These are phyloP conservation scores for Madurella fahalii DNA, from an alignment of 2,329 filamentous ascomycete genomes.

Conservation along the genomic window DNA sequence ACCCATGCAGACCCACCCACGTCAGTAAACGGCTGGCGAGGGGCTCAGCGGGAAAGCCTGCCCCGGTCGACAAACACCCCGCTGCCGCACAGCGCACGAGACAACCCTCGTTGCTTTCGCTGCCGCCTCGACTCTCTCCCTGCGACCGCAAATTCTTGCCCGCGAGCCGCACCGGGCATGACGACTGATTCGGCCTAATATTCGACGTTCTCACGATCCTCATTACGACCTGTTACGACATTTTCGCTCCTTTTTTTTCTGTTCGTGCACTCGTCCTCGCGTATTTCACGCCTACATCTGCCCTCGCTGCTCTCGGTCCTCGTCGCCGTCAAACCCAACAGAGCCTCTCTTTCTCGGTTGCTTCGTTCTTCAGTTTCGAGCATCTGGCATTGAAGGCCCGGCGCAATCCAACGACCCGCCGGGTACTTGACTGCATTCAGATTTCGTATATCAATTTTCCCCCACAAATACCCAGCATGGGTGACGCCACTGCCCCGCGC, in stretches of 20 bases:
- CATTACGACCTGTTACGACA: conserved; percentile 27
- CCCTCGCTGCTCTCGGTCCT: conserved; percentile 17
- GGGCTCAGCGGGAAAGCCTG: too few relatives aligned
- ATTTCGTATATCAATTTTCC: not conserved
- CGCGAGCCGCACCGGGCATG: conserved; percentile 14
- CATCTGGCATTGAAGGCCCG: not conserved
- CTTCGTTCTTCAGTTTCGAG: not conserved
- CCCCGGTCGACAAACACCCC: not conserved
- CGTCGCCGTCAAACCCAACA: not conserved
- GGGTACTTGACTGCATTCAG: not conserved
- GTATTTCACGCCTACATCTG: conserved; percentile 3
- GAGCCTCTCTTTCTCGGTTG: not conserved
- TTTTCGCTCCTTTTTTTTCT: conserved; percentile 19
- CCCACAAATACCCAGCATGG: conserved; percentile 25
- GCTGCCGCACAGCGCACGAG: not conserved
- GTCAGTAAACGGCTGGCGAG: too few relatives aligned
- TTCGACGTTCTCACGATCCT: conserved; percentile 13
- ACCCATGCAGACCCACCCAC: too few relatives aligned
- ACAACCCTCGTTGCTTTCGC: not conserved
- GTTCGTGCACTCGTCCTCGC: conserved; percentile 6
- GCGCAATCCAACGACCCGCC: too few relatives aligned
- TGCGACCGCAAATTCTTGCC: conserved; percentile 16
- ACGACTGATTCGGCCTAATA: conserved; percentile 16
- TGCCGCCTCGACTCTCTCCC: conserved; percentile 17
- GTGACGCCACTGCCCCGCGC: conserved; percentile 33